Evolutionary conservation across 192 early-diverging fungal genomes (phyloP).

Genomic region (Dimargaris cristalligena): DNA sequence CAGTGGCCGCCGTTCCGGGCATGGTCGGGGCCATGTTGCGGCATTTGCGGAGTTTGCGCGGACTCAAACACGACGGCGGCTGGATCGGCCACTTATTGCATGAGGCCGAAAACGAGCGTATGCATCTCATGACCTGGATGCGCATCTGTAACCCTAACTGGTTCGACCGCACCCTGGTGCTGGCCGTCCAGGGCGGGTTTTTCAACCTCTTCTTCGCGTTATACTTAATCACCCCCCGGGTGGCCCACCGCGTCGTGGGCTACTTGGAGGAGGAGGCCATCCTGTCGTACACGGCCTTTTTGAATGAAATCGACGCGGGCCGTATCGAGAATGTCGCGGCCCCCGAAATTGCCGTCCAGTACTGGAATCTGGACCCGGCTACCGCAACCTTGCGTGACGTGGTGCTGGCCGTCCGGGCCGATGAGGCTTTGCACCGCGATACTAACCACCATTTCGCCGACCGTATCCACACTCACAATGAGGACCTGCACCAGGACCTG

Average conservation of each 20-base stretch:
- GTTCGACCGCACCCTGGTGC: conserved; percentile 46
- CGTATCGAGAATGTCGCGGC: conserved; percentile 49
- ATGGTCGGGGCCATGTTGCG: conserved; percentile 74
- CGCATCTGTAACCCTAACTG: conserved; percentile 42
- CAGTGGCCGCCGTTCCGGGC: conserved; percentile 65
- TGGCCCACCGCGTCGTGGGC: conserved; percentile 75
- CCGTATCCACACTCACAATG: conserved; percentile 31
- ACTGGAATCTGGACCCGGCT: conserved; percentile 54
- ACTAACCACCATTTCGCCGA: conserved; percentile 79
- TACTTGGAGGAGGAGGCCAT: conserved; percentile 93
- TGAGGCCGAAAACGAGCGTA: conserved; percentile 82
- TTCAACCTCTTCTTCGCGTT: conserved; percentile 78
- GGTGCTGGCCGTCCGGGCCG: conserved; percentile 71
- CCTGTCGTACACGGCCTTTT: conserved; percentile 72
- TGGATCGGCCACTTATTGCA: conserved; percentile 82
- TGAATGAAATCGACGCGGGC: conserved; percentile 70
- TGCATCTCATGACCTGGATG: conserved; percentile 67
- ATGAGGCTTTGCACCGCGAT: conserved; percentile 78
- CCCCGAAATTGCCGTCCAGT: conserved; percentile 71
- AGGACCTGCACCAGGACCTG: conserved; percentile 33
- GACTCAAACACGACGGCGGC: conserved; percentile 67
- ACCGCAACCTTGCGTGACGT: conserved; percentile 69
- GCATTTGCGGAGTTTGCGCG: conserved; percentile 60
- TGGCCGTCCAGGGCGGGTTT: conserved; percentile 70
- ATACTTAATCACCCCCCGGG: conserved; percentile 65